Conservation (phyloP, 768 basidiomycete species). For the Rhizopogon vulgaris region DNA sequence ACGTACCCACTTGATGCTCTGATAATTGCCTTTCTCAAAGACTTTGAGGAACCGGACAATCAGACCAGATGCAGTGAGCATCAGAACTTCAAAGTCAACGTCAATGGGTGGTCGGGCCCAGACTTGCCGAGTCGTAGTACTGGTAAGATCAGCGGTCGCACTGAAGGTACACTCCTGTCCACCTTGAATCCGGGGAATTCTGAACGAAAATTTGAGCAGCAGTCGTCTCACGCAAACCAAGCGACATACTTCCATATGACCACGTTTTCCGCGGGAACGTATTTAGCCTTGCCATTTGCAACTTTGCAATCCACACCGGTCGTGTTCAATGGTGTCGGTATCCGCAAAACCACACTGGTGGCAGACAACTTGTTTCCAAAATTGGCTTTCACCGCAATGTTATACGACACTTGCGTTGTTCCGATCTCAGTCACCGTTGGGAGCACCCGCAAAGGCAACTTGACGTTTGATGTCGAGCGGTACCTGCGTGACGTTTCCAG, state of each 20-base stretch:
- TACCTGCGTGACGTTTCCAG: constrained; percentile 49
- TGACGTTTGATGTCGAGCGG: constrained; percentile 93
- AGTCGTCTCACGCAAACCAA: neutral
- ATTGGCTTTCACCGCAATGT: constrained; percentile 79
- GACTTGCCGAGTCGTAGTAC: constrained; percentile 87
- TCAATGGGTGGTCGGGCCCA: constrained; percentile 99
- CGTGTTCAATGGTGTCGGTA: constrained; percentile 95
- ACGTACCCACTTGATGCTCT: constrained; percentile 93
- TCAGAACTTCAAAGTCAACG: constrained; percentile 97
- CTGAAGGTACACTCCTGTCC: constrained; percentile 84
- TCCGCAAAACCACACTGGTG: constrained; percentile 84
- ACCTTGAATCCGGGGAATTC: constrained; percentile 89
- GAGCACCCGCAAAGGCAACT: constrained; percentile 84
- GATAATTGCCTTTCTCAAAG: constrained; percentile 92
- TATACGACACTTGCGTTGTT: constrained; percentile 87
- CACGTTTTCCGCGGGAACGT: constrained; percentile 91
- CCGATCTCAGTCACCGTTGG: constrained; percentile 92
- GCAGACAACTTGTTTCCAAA: constrained; percentile 92
- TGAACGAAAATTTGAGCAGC: constrained; percentile 26
- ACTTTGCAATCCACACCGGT: constrained; percentile 91
- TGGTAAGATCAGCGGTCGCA: constrained; percentile 76
- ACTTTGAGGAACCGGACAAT: constrained; percentile 97
- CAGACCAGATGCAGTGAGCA: constrained; percentile 96
- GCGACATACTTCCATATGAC: constrained; percentile 92
- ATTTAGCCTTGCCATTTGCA: constrained; percentile 91